Base-by-base conservation (phyloP, 148 eudicot genomes). In the Cornus kousa region DNA sequence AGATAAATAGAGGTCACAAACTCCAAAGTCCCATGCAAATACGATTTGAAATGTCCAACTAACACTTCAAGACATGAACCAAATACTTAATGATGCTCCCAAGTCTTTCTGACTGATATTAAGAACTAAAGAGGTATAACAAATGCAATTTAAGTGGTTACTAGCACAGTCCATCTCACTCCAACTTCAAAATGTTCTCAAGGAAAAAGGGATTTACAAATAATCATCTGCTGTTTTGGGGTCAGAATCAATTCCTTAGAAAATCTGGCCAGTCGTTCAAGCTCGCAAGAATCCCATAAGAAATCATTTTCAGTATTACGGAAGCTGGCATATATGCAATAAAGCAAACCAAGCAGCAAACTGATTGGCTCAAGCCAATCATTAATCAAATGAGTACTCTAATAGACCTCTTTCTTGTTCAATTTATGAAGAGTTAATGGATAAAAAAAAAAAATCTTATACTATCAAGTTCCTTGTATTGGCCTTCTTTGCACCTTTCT, bases 381-480 rank as follows among this genome's bases (percentile, higher is more conserved):
- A 62, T 4, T 19, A 71, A 46, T 4, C 8, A 71, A 7, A 71
- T 28, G 31, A 17, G 7, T 19, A 40, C 55, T 8, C 55, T 28
- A 71, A n/a, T 71, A 2, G 32, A 39, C 73, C 55, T 71, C 23
- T 72, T 50, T 48, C 62, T 50, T 46, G 13, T n/a, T 2, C 10
- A 73, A 50, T 71, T 68, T 9, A 48, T 39, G 17, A 78, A 70
- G 74, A 80, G 10, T 43, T 28, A 65, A 66, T 23, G 31, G 11
- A 57, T 7, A 14, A 22, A 48, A 72, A 43, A 72, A 43, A n/a
- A 13, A 72, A 8, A 28, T 24, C 20, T 20, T 10, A 72, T 10
- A 46, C 4, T n/a, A 9, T 33, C 8, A 50, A 50, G 35, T 23
- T 22, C 16, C 33, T 46, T 50, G 19, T 13, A 48, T 9, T 48